These are phyloP conservation scores for Claviceps sp. DNA, from an alignment of 2,329 filamentous ascomycete species.

Conservation along the genomic window DNA sequence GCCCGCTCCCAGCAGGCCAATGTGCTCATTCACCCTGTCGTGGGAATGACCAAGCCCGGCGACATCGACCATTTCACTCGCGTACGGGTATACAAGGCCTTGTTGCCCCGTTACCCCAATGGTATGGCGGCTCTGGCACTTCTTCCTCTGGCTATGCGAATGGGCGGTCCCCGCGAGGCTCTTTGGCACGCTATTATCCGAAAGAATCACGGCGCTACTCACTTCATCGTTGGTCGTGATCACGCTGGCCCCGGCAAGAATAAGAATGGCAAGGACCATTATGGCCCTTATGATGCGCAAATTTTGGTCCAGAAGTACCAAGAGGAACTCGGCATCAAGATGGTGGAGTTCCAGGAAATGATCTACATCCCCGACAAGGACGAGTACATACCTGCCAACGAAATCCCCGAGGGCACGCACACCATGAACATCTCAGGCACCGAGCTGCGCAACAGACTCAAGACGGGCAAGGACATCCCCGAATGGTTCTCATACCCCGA, in stretches of 20 bases:
- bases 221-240: slow-evolving; percentile 98
- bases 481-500: slow-evolving; percentile 99
- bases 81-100: slow-evolving; percentile 95
- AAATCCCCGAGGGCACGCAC: slow-evolving; percentile 71
- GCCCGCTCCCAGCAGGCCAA: slow-evolving; percentile 94
- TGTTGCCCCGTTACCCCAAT: slow-evolving; percentile 93
- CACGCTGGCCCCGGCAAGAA: slow-evolving; percentile 98
- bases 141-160: slow-evolving; percentile 92
- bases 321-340: slow-evolving; percentile 93
- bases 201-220: slow-evolving; percentile 97
- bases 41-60: slow-evolving; percentile 95
- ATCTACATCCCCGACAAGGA: slow-evolving; percentile 95
- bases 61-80: slow-evolving; percentile 99
- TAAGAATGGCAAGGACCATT: slow-evolving; percentile 92
- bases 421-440: slow-evolving; percentile 80
- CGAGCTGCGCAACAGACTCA: slow-evolving; percentile 83
- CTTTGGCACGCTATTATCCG: slow-evolving; percentile 99
- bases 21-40: slow-evolving; percentile 96
- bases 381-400: slow-evolving; percentile 87
- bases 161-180: slow-evolving; percentile 95
- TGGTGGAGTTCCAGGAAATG: slow-evolving; percentile 99
- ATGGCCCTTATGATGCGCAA: slow-evolving; percentile 96
- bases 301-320: slow-evolving; percentile 92
- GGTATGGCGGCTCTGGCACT: slow-evolving; percentile 97
- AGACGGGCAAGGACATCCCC: slow-evolving; percentile 86